Base-by-base conservation (phyloP, 768 basidiomycete species). In the Panaeolus papilionaceus region DNA sequence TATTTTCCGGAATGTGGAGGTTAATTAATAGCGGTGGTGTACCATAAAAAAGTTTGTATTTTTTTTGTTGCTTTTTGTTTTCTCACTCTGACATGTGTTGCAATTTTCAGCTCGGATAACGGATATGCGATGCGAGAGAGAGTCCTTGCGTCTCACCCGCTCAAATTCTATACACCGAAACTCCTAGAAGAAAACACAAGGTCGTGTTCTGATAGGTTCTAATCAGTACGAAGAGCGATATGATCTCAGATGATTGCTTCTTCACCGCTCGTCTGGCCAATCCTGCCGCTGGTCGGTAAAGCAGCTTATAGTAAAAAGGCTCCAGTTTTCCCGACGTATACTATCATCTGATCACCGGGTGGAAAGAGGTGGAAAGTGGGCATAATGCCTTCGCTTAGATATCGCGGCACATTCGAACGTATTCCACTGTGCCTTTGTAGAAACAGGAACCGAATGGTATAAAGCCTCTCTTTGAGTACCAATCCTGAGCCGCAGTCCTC, bases 381-480 rank as follows among this genome's bases (percentile, higher is more conserved):
- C 28, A 16, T 28, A 33, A 58, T 28, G 14, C 54, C 26, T 58
- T 58, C 54, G 54, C 54, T 58, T 58, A 58, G 54, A 58, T 58
- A 58, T 58, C 26, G 26, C 37, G 38, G 37, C 42, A n/a, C 88
- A 90, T 88, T 63, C 85, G 80, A 69, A 86, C 76, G 73, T 89
- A 90, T 77, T 87, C 80, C 69, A 88, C 84, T 47, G 77, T 73
- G 5, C 81, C 82, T 77, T 88, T 89, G 76, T 72, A 87, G 74
- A 90, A 89, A 0, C 64, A 75, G 18, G 79, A 75, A 20, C 88
- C 88, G 66, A 88, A 86, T n/a, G 78, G 68, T 26, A 72, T 62
- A 74, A 89, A 78, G 2, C 86, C 87, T 66, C 85, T 82, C 67
- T 80, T 84, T 68, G 80, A 74, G 74, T 89, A 90, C 86, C 88